Base-by-base conservation (phyloP, 208 protist species). In the Trichomonas tenax region DNA sequence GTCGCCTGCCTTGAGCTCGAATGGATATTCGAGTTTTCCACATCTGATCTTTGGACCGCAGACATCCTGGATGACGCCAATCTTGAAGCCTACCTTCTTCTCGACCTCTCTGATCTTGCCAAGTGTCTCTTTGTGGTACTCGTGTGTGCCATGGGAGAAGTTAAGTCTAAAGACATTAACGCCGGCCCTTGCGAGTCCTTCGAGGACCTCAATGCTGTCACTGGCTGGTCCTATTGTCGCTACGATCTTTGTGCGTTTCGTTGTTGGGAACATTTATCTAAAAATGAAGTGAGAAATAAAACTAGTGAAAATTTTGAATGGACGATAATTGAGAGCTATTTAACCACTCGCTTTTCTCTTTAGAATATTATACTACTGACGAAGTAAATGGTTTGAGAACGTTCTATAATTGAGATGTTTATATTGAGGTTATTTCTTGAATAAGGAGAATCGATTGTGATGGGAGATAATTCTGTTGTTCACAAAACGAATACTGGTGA, bases 221-320 rank as follows among this genome's bases (percentile, higher is more conserved):
- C 96, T 96, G 9, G 97, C 96, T n/a, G 97, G 97, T n/a, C 97
- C 97, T 41, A 97, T 97, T 15, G 97, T 97, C 82, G 96, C 97
- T 26, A 97, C 96, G 34, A 97, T 97, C 41, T 96, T 96, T 0
- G 97, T 97, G 40, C 40, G 81, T 26, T 72, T 72, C 26, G 58
- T 4, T 51, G 46, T 14, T 51, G 46, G 46, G 46, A 51, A 51
- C 46, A 51, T 51, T n/a, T 51, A 51, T 51, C 3, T 15, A 51
- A 51, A 51, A 51, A 51, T 51, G 46, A 51, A 51, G 9, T 51
- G 46, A 51, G 14, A 51, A 51, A 51, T 51, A 3, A 51, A 51
- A 51, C 3, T 51, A 14, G 3, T 14, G 14, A 15, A 15, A 51
- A 51, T 14, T 15, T 51, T 51, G 46, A 51, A 51, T 15, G 46